These are phyloP conservation scores for Clavariopsis aquatica DNA, from an alignment of 495 filamentous ascomycete genomes.

Conservation along the genomic window DNA sequence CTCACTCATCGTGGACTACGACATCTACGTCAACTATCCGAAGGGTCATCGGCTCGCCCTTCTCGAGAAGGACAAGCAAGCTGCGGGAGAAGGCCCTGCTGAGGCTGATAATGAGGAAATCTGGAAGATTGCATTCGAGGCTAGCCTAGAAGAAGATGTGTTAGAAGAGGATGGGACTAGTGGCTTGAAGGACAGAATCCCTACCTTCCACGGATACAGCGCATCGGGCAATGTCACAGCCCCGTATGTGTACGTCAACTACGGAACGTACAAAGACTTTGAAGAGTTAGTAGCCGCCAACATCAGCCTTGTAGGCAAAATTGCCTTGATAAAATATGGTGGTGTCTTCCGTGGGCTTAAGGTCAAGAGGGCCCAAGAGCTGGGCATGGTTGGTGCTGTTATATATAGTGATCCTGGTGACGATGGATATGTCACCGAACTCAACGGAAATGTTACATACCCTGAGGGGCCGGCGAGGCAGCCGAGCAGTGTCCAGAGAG, in stretches of 20 bases:
- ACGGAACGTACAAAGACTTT: slow-evolving; percentile 81
- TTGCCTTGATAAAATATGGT: slow-evolving; percentile 85
- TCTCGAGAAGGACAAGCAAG: slow-evolving; percentile 57
- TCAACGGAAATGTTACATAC: slow-evolving; percentile 77
- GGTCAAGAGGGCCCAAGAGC: slow-evolving; percentile 86
- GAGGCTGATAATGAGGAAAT: slow-evolving; percentile 24
- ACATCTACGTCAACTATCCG: slow-evolving; percentile 91
- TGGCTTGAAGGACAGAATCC: slow-evolving; percentile 69
- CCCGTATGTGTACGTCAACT: slow-evolving; percentile 81
- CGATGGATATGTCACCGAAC: slow-evolving; percentile 77
- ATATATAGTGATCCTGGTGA: slow-evolving; percentile 89
- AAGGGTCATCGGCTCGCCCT: slow-evolving; percentile 75
- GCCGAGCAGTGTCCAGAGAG: slow-evolving; percentile 85
- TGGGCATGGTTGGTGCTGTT: slow-evolving; percentile 85
- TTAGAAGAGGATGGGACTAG: slow-evolving; percentile 83
- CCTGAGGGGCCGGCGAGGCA: slow-evolving; percentile 86
- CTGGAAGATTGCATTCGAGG: slow-evolving; percentile 74
- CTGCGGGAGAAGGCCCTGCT: slow-evolving; percentile 22
- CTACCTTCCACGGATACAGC: slow-evolving; percentile 95
- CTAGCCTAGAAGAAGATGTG: slow-evolving; percentile 79
- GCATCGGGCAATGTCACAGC: slow-evolving; percentile 89
- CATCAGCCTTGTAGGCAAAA: slow-evolving; percentile 76
- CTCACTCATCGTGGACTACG: slow-evolving; percentile 74
- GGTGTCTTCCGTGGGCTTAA: slow-evolving; percentile 86
- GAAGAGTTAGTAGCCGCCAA: slow-evolving; percentile 78